A percentile compares a stretch with the other conserved stretches of the same genome.
Evolutionary conservation across 2,329 filamentous ascomycete species (phyloP).

Genomic region (Stylonectria norvegica): DNA sequence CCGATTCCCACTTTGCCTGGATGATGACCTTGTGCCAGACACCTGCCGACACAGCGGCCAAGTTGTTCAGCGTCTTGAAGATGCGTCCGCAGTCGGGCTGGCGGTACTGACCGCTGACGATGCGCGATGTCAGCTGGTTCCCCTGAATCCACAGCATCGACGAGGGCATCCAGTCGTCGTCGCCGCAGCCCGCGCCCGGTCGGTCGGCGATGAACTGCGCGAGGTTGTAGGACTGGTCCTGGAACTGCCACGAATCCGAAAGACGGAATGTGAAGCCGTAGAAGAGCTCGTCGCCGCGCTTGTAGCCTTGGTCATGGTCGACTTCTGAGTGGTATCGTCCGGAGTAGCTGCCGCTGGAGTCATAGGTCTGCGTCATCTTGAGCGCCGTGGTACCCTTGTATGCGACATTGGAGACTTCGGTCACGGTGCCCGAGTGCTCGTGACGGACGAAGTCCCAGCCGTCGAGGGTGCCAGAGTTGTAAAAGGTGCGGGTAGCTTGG

Average conservation of each 20-base stretch:
- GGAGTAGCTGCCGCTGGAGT: slow-evolving; percentile 36
- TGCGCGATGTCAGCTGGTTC: slow-evolving; percentile 40
- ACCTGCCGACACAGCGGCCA: slow-evolving; percentile 40
- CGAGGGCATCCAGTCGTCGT: slow-evolving; percentile 46
- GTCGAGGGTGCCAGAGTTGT: slow-evolving; percentile 38
- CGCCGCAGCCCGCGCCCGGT: slow-evolving; percentile 37
- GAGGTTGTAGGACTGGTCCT: slow-evolving; percentile 44
- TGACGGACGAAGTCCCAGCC: slow-evolving; percentile 40
- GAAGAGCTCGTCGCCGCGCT: slow-evolving; percentile 42
- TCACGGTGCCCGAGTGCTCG: slow-evolving; percentile 42
- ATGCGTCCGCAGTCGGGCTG: slow-evolving; percentile 24
- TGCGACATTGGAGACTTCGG: slow-evolving; percentile 39
- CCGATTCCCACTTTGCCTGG: slow-evolving; percentile 43
- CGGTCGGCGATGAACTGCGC: slow-evolving; percentile 52
- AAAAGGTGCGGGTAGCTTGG: slow-evolving; percentile 38
- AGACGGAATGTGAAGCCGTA: slow-evolving; percentile 53
- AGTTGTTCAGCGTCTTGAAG: slow-evolving; percentile 21
- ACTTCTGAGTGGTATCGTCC: slow-evolving; percentile 50
- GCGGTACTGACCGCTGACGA: slow-evolving; percentile 29
- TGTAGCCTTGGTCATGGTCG: slow-evolving; percentile 41
- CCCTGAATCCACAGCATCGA: slow-evolving; percentile 47
- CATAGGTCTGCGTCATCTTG: slow-evolving; percentile 45
- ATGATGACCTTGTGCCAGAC: slow-evolving; percentile 46
- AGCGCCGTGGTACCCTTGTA: slow-evolving; percentile 39
- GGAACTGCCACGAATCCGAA: slow-evolving; percentile 43